Conservation (phyloP, 495 filamentous ascomycete species). For the Oleoguttula mirabilis region DNA sequence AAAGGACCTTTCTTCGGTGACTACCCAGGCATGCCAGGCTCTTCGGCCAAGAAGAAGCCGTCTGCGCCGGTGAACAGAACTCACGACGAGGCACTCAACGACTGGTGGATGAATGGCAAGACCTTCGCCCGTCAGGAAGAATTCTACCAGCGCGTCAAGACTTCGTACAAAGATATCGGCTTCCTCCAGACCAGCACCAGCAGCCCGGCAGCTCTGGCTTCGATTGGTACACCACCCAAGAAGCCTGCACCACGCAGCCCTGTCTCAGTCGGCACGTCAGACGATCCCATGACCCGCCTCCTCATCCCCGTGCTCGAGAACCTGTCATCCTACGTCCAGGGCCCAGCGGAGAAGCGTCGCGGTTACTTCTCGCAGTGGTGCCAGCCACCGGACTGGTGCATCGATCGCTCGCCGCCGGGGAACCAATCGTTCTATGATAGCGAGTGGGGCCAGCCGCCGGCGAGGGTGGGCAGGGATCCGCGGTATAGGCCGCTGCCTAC, state of each 20-base stretch:
- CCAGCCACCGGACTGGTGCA: slow-evolving; percentile 19
- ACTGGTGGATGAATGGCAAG: slow-evolving; percentile 26
- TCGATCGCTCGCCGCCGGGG: slow-evolving; percentile 12
- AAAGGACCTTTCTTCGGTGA: slow-evolving; percentile 24
- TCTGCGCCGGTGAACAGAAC: too few species aligned
- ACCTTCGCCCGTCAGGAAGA: slow-evolving; percentile 25
- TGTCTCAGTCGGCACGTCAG: not conserved
- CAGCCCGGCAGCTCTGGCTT: not conserved
- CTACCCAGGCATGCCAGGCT: not conserved
- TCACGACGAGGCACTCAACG: slow-evolving; percentile 17
- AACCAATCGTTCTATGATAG: slow-evolving; percentile 22
- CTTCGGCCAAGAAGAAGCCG: too few species aligned
- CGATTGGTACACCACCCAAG: slow-evolving; percentile 3
- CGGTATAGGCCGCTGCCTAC: slow-evolving; percentile 8
- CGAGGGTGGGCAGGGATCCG: slow-evolving; percentile 20
- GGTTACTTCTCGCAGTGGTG: slow-evolving; percentile 19
- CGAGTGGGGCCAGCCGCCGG: slow-evolving; percentile 17
- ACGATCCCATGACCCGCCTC: slow-evolving; percentile 14
- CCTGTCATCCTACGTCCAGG: slow-evolving; percentile 21
- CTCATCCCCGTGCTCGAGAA: slow-evolving; percentile 20
- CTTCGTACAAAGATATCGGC: not conserved
- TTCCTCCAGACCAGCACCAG: not conserved
- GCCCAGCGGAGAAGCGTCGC: slow-evolving; percentile 17
- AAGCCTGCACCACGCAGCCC: not conserved
- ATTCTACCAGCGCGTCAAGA: slow-evolving; percentile 19